Base-by-base conservation (phyloP, 352 stramenopile species). In the Saprolegnia diclina region DNA sequence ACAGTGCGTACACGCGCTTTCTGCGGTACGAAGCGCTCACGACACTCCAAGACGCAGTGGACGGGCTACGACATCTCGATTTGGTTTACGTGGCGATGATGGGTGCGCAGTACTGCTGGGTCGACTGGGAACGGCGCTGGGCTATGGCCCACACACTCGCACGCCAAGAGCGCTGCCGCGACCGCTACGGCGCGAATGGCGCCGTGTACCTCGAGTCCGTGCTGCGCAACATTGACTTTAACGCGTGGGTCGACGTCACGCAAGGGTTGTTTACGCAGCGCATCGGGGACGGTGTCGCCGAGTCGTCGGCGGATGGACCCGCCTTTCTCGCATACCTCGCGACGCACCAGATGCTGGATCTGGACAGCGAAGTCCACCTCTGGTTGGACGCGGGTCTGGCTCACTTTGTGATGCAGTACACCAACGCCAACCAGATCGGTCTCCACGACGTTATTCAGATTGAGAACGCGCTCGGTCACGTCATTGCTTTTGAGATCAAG, bases 131-230 rank as follows among this genome's bases (percentile, higher is more conserved):
- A 3, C 40, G 35, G 22, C 57, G 35, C 9, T 65, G 57, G 57
- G 10, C 21, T 3, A 45, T 64, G 21, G 56, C 56, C 35, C 19
- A 64, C 40, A 46, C 56, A 16, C 4, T 46, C 11, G 18, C n/a
- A 26, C 35, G 56, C 35, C 56, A 64, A 45, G 10, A 13, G 19
- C 56, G 56, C 10, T 64, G 56, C 14, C 35, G 24, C 11, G 13
- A 9, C 11, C 35, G 29, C 21, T 46, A 24, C 29, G 19, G 10
- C 1, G 4, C 19, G 5, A 65, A 65, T 24, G 57, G 57, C 3
- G 57, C 57, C 21, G 57, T 65, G 9, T 65, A 46, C 35, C 45
- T 65, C 22, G 57, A 65, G 14, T 38, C 57, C n/a, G 35, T 50
- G 1, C n/a, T 52, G 45, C 10, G 57, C 9, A 65, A 65, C 13